Conservation (phyloP, 768 basidiomycete genomes). For the Tulasnella sp. region DNA sequence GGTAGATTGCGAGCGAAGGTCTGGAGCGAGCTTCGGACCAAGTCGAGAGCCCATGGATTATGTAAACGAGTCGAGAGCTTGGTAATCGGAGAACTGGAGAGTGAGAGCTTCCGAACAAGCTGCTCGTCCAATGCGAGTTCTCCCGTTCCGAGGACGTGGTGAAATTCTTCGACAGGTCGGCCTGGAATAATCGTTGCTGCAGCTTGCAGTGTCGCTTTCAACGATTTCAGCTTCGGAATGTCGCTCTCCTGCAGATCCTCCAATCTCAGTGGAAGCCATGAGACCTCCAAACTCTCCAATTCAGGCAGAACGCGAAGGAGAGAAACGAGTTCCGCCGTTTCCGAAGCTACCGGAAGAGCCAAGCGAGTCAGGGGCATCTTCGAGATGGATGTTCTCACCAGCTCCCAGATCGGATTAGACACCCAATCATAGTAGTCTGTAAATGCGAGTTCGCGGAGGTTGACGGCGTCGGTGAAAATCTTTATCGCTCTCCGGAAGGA, state of each 20-base stretch:
- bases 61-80: too few relatives aligned
- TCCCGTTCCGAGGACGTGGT: not conserved
- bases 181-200: not conserved
- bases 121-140: too few relatives aligned
- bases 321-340: not conserved
- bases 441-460: not conserved
- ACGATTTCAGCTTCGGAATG: not conserved
- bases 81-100: too few relatives aligned
- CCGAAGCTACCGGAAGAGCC: not conserved
- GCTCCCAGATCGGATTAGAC: not conserved
- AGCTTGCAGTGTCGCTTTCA: not conserved
- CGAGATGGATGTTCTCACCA: not conserved
- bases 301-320: not conserved
- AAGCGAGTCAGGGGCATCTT: not conserved
- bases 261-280: not conserved
- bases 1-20: too few relatives aligned
- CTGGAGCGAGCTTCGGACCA: too few relatives aligned
- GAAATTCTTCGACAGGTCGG: not conserved
- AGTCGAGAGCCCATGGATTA: too few relatives aligned
- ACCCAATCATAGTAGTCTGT: not conserved
- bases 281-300: not conserved
- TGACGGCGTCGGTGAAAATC: not conserved
- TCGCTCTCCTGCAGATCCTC: not conserved
- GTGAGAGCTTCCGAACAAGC: too few relatives aligned
- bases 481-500: not conserved